Evolutionary conservation across 2,329 filamentous ascomycete genomes (phyloP).

Genomic region (Diaporthe sp.): DNA sequence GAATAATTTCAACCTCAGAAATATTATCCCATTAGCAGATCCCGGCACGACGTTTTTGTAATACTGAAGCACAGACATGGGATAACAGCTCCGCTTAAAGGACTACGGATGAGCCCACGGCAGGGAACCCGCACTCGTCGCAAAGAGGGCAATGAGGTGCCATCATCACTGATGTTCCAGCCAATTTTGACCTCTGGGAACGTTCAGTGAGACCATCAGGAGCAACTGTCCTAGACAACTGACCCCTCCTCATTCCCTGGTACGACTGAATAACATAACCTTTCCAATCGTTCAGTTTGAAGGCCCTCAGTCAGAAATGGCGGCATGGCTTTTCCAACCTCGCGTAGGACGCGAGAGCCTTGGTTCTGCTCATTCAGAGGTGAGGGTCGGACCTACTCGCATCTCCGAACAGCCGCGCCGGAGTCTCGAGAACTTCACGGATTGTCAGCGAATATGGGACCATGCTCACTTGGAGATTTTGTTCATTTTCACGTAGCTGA

Average conservation of each 20-base stretch:
- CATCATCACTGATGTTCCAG: no score
- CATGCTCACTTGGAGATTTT: neutral
- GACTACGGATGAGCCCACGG: no score
- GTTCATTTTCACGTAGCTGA: neutral
- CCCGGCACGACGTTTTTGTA: no score
- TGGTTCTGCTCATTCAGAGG: neutral
- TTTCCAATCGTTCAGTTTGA: neutral
- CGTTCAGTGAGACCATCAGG: no score
- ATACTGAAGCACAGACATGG: no score
- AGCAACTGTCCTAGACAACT: neutral
- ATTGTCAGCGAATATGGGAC: neutral
- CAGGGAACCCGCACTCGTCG: no score
- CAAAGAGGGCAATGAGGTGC: no score
- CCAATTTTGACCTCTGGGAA: no score
- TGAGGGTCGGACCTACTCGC: neutral
- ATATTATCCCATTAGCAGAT: no score
- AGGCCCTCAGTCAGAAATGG: neutral
- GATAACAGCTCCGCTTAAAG: no score
- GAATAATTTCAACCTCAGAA: no score
- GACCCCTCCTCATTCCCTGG: neutral
- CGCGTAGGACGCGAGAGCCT: neutral
- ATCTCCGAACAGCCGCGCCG: neutral
- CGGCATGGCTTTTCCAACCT: neutral
- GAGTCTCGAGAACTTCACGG: neutral
- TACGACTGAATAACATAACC: neutral